Evolutionary conservation across 805 yeast genomes (phyloP).

Genomic region (Kodamaea restingae): DNA sequence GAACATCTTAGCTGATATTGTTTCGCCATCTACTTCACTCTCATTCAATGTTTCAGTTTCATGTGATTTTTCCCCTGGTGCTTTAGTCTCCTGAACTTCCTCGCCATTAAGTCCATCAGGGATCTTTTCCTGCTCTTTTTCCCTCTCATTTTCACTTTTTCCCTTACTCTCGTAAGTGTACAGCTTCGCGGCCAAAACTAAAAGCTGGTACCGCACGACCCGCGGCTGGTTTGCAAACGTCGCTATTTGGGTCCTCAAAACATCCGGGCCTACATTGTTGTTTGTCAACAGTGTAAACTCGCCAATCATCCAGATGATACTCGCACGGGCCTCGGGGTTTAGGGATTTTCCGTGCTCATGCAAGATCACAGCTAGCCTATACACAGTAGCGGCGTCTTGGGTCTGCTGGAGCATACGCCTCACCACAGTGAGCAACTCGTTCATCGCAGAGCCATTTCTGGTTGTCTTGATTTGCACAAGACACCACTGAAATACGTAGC

Average conservation of each 20-base stretch:
- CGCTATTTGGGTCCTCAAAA: conserved; percentile 55
- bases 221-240: conserved; percentile 52
- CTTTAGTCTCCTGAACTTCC: background rate
- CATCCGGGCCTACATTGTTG: conserved; percentile 64
- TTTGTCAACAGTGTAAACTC: conserved; percentile 52
- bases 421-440: conserved; percentile 69
- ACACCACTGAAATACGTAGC: conserved; percentile 62
- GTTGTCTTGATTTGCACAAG: conserved; percentile 41
- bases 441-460: conserved; percentile 34
- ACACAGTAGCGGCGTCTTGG: conserved; percentile 44
- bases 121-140: conserved; percentile 4
- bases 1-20: conserved; percentile 44
- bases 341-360: conserved; percentile 18
- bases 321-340: conserved; percentile 62
- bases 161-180: conserved; percentile 37
- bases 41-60: background rate
- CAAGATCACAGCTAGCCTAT: conserved; percentile 40
- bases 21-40: no score
- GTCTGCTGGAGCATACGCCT: conserved; percentile 64
- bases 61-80: background rate
- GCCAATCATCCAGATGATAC: conserved; percentile 88
- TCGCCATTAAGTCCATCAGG: conserved; percentile 10
- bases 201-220: conserved; percentile 63
- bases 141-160: conserved; percentile 10
- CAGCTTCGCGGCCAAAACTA: conserved; percentile 72